These are phyloP conservation scores for Fulvia fulva DNA, from an alignment of 2,329 filamentous ascomycete species.

Conservation along the genomic window DNA sequence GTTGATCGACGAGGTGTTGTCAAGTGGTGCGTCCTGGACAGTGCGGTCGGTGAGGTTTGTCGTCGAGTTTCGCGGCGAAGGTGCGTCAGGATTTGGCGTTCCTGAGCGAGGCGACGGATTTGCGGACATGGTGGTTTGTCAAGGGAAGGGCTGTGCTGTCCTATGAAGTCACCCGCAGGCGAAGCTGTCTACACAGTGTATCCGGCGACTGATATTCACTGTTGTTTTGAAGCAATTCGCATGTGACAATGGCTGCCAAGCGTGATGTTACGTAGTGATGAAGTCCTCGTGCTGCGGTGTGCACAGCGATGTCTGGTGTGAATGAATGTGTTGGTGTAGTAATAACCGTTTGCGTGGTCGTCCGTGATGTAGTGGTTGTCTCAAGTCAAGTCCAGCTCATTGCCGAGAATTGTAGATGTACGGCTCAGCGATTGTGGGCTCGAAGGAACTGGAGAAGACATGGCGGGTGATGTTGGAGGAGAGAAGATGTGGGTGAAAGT, in stretches of 20 bases:
- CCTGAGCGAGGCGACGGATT: slow-evolving; percentile 18
- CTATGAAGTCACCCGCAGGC: not conserved
- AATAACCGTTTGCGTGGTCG: not conserved
- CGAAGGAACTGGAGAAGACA: not conserved
- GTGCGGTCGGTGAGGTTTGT: slow-evolving; percentile 25
- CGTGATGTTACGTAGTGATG: not conserved
- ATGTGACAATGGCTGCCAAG: not conserved
- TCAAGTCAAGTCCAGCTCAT: not conserved
- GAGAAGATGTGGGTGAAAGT: not conserved
- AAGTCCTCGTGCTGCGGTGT: not conserved
- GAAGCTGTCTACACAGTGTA: not conserved
- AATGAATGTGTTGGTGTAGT: not conserved
- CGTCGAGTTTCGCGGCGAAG: slow-evolving; percentile 15
- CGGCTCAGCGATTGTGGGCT: not conserved
- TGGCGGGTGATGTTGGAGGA: not conserved
- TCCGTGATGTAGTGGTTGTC: not conserved
- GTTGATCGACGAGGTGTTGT: slow-evolving; percentile 12
- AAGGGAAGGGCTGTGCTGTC: not conserved
- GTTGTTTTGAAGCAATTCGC: not conserved
- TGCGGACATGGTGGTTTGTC: slow-evolving; percentile 12
- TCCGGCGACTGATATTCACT: not conserved
- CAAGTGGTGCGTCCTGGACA: slow-evolving; percentile 22
- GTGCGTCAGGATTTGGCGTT: slow-evolving; percentile 15
- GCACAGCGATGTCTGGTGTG: not conserved
- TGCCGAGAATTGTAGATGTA: not conserved